These are phyloP conservation scores for Hygrophoropsis aurantiaca DNA, from an alignment of 768 basidiomycete species.

Conservation along the genomic window DNA sequence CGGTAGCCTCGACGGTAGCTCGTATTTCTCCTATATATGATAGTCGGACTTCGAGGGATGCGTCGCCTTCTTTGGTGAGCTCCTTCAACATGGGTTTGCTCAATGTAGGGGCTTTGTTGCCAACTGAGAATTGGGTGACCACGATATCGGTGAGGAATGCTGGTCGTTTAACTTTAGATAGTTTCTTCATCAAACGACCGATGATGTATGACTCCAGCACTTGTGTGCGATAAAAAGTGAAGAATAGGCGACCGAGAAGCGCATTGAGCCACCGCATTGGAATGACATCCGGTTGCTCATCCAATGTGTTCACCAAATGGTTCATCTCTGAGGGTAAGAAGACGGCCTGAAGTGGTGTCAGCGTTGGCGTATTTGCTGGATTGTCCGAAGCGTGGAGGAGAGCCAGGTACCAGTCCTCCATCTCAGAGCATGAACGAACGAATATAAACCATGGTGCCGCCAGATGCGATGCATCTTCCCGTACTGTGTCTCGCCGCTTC, in stretches of 20 bases:
- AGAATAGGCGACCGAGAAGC: slow-evolving; percentile 87
- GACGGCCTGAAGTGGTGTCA: slow-evolving; percentile 58
- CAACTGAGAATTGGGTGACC: slow-evolving; percentile 88
- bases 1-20: slow-evolving; percentile 87
- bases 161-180: slow-evolving; percentile 89
- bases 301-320: slow-evolving; percentile 77
- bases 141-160: slow-evolving; percentile 80
- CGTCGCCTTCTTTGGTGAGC: slow-evolving; percentile 91
- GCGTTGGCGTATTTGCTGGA: slow-evolving; percentile 59
- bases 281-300: slow-evolving; percentile 93
- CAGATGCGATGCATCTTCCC: slow-evolving; percentile 50
- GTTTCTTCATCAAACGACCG: slow-evolving; percentile 86
- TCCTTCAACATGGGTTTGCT: slow-evolving; percentile 99
- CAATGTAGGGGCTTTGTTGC: slow-evolving; percentile 78
- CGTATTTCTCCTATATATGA: slow-evolving; percentile 85
- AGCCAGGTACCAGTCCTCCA: slow-evolving; percentile 96
- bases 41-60: slow-evolving; percentile 82
- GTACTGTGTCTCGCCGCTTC: slow-evolving; percentile 32
- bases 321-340: slow-evolving; percentile 82
- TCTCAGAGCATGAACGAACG: slow-evolving; percentile 80
- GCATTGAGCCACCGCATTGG: slow-evolving; percentile 99
- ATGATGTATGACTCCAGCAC: slow-evolving; percentile 84
- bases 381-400: slow-evolving; percentile 73
- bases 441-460: slow-evolving; percentile 91
- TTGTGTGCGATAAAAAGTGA: slow-evolving; percentile 86